Percentiles rank a stretch among this genome's conserved stretches.
Conservation (phyloP, 1,139 yeast genomes). For the Meyerozyma sp. region DNA sequence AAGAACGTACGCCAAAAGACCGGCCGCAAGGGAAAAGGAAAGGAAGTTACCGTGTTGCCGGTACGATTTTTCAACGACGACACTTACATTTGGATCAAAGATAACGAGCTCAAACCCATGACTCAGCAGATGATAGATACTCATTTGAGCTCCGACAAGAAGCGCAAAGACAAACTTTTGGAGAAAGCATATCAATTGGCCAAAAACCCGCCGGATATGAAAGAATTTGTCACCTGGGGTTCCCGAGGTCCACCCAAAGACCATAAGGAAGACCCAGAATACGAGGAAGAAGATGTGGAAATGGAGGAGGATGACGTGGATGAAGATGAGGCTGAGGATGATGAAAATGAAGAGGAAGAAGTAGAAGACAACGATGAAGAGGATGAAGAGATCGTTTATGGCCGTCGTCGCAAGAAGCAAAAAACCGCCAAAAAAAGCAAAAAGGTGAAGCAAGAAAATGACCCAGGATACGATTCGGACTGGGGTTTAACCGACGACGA, state of each 20-base stretch:
- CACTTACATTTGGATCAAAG: conserved; percentile 57
- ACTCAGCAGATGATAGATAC: conserved; percentile 21
- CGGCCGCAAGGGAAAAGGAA: conserved; percentile 13
- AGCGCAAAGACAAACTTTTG: conserved; percentile 32
- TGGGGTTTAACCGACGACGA: conserved; percentile 4
- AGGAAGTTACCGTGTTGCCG: conserved; percentile 25
- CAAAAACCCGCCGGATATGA: conserved; percentile 40
- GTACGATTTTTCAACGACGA: conserved; percentile 64
- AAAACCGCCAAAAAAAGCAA: not conserved
- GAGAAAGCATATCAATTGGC: conserved; percentile 38
- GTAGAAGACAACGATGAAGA: conserved; percentile 4
- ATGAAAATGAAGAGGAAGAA: conserved; percentile 7
- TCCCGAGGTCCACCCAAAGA: conserved; percentile 30
- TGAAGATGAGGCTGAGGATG: conserved; percentile 13
- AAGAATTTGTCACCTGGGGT: conserved; percentile 36
- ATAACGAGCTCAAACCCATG: conserved; percentile 35
- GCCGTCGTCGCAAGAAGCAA: not conserved
- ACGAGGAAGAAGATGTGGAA: conserved; percentile 5
- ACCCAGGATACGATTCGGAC: not conserved
- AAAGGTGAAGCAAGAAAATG: not conserved
- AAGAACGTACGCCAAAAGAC: conserved; percentile 25
- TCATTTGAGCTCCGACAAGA: conserved; percentile 20
- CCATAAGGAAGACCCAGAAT: conserved; percentile 10
- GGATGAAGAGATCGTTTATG: conserved; percentile 5
- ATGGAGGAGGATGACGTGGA: conserved; percentile 14